phyloP scores from a whole-genome alignment of 257 asterid genomes.

The Gentiana macrophylla region DNA sequence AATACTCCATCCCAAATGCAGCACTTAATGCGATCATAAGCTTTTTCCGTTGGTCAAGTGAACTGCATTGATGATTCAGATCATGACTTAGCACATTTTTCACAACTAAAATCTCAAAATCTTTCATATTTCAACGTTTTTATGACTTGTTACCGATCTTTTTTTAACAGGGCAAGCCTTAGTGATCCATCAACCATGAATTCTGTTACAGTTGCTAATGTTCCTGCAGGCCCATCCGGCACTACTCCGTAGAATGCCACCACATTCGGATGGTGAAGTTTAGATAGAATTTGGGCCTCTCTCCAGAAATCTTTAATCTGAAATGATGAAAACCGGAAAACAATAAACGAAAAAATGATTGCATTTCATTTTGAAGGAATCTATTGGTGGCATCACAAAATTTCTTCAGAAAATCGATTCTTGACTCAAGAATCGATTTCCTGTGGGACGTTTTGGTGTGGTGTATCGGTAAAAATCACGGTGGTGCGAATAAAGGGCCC shows the following conservation, averaged over 20 bases:
- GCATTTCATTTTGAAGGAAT: too few species aligned
- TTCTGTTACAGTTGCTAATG: conserved; percentile 81
- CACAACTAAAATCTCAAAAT: too few species aligned
- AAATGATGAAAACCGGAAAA: not conserved
- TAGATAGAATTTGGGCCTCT: conserved; percentile 79
- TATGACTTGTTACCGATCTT: conserved; percentile 43
- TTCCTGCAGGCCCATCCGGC: conserved; percentile 76
- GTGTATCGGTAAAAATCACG: too few species aligned
- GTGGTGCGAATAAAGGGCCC: too few species aligned
- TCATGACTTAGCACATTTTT: conserved; percentile 5
- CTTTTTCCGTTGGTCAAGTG: conserved; percentile 58
- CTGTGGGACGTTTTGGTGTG: too few species aligned
- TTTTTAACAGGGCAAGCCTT: conserved; percentile 58
- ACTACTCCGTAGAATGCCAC: conserved; percentile 91
- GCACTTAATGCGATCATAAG: conserved; percentile 63
- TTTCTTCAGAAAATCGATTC: too few species aligned
- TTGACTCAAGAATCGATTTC: too few species aligned
- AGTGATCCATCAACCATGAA: conserved; percentile 75
- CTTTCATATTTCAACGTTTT: conserved; percentile 4
- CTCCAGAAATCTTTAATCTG: conserved; percentile 88
- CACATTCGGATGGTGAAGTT: conserved; percentile 84
- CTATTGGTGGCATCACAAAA: too few species aligned
- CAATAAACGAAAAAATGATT: too few species aligned
- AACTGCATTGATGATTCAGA: conserved; percentile 26
- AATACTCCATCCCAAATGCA: conserved; percentile 42